A percentile compares a stretch with the other conserved stretches of the same genome.
These are phyloP conservation scores for Claviceps purpurea DNA, from an alignment of 2,329 filamentous ascomycete genomes.

Conservation along the genomic window DNA sequence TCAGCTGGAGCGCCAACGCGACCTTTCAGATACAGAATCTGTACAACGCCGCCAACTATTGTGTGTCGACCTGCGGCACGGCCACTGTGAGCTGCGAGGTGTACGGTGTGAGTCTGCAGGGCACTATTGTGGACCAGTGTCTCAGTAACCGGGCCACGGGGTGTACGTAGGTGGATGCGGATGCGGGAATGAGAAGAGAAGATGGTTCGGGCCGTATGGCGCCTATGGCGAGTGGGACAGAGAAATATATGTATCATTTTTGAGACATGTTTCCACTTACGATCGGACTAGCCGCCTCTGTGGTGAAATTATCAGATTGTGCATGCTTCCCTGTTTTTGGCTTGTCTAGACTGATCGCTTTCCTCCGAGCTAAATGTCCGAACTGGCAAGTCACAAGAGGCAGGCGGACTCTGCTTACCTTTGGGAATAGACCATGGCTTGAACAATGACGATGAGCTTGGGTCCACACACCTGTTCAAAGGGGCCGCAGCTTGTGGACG, in stretches of 20 bases:
- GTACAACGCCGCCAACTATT: constrained; percentile 1
- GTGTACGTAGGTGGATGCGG: neutral
- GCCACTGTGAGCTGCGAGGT: constrained; percentile 2
- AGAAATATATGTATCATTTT: neutral
- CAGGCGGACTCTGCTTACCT: no score
- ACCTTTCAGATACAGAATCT: constrained; percentile 1
- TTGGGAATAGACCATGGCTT: no score
- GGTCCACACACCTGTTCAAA: no score
- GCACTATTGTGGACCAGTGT: constrained; percentile 3
- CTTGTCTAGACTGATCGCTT: no score
- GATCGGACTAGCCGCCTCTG: no score
- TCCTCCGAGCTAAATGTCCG: no score
- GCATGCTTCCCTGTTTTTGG: no score
- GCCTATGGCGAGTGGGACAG: neutral
- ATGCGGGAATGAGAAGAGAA: neutral
- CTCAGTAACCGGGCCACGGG: constrained; percentile 3
- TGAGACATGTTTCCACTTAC: no score
- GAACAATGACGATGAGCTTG: no score
- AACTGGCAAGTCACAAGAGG: no score
- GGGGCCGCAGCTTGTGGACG: no score
- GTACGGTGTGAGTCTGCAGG: constrained; percentile 1
- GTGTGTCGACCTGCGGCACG: neutral
- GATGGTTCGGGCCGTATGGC: neutral
- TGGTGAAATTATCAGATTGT: no score
- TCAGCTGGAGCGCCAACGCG: constrained; percentile 5